These are phyloP conservation scores for Bremia lactucae DNA, from an alignment of 352 stramenopile genomes.

Conservation along the genomic window DNA sequence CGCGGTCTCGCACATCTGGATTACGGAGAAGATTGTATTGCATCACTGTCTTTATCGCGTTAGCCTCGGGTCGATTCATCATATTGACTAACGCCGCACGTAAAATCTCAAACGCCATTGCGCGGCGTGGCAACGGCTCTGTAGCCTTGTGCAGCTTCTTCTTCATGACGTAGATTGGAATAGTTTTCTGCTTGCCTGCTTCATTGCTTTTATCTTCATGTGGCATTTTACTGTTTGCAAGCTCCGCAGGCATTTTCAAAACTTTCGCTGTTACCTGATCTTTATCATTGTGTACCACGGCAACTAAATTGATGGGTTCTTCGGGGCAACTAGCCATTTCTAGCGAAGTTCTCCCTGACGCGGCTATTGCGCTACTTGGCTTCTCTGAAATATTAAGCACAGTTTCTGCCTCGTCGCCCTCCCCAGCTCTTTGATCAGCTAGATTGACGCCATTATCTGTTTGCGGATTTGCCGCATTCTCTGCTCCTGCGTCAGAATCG, in stretches of 20 bases:
- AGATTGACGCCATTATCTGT: constrained; percentile 6
- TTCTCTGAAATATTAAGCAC: constrained; percentile 24
- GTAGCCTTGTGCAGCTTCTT: constrained; percentile 16
- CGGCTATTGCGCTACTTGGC: constrained; percentile 7
- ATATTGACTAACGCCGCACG: constrained; percentile 42
- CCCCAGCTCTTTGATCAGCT: constrained; percentile 7
- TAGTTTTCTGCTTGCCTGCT: constrained; percentile 1
- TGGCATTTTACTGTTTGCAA: not conserved
- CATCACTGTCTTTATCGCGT: constrained; percentile 27
- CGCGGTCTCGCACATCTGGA: constrained; percentile 44
- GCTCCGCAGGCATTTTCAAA: not conserved
- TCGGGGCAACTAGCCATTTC: constrained; percentile 30
- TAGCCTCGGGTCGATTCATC: constrained; percentile 35
- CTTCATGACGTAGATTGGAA: constrained; percentile 44
- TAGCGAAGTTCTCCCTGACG: constrained; percentile 14
- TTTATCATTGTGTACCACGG: constrained; percentile 22
- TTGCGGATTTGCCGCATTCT: constrained; percentile 6
- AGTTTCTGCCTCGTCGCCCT: constrained; percentile 4
- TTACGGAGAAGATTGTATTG: constrained; percentile 57
- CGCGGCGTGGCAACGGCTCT: constrained; percentile 34
- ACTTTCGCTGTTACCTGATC: constrained; percentile 11
- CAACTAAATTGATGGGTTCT: no score
- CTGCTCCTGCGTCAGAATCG: constrained; percentile 9
- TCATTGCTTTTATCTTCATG: constrained; percentile 1
- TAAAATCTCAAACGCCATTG: constrained; percentile 46